Evolutionary conservation across 1,284 basidiomycete species (phyloP), one percentile per base, ranked within the genome.

Genomic region (Anthracocystis panici-leucophaei): DNA sequence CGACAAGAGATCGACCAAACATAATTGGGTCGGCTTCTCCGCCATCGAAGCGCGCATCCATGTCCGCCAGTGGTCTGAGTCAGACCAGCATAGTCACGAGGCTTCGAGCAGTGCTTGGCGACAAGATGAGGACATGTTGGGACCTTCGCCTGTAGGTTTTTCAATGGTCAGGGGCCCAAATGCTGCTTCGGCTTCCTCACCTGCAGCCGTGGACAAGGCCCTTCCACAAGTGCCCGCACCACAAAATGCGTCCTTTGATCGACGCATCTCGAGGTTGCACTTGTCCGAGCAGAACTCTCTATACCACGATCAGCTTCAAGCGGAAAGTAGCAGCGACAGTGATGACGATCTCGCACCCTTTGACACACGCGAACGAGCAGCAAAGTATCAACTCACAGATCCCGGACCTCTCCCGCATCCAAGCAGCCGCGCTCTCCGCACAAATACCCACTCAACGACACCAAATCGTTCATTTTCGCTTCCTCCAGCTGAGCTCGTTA

Each of bases 1-100:
- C 46, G 71, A 75, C 29, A 63, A 60, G 42, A 49, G 50, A 18
- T 61, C 71, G 18, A 65, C 46, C 50, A 77, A 75, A 52, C 71
- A 75, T 55, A 62, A 71, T 21, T 77, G 75, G 75, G 46, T 75
- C n/a, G 75, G 75, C 4, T 71, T 77, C 25, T 66, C 63, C 21
- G 54, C 33, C 42, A 44, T 77, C 25, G 57, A 75, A n/a, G 75
- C 75, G 6, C 67, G 57, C 20, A 57, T 77, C 16, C 53, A 61
- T 11, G 52, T 77, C 8, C 62, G 75, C 9, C 75, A 75, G 48
- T 61, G 67, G 45, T 25, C 38, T 16, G 21, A 51, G 14, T 10
- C 20, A 25, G n/a, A 5, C 23, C 42, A 45, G 38, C 41, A 53
- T 9, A 16, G 31, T 9, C n/a, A 48, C 21, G 20, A 21, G 38